Conservation (phyloP, 78 protist species). For the Guillardia theta region DNA sequence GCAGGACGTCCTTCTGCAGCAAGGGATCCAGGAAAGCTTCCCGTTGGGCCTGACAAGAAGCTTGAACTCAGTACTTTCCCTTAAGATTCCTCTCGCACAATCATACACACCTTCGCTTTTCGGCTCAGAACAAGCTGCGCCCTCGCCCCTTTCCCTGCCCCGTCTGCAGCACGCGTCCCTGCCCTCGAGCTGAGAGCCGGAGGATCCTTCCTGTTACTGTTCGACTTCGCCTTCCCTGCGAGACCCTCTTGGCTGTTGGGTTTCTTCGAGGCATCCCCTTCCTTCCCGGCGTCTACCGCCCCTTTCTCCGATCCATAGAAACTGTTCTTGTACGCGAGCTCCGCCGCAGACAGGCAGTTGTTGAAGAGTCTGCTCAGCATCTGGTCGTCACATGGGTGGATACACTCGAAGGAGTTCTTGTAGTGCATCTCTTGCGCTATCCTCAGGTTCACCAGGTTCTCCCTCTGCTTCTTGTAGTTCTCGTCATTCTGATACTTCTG, state of each 20-base stretch:
- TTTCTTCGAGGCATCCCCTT: not conserved
- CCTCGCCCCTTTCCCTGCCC: not conserved
- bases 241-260: not conserved
- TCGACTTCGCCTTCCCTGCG: not conserved
- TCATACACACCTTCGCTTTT: too few species aligned
- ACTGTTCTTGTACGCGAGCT: not conserved
- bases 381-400: not conserved
- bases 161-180: not conserved
- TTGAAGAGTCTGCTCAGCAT: not conserved
- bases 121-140: not conserved
- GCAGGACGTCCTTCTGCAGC: not conserved
- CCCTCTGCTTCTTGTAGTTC: not conserved
- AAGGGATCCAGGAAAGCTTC: not conserved
- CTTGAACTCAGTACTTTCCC: not conserved
- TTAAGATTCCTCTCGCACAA: too few species aligned
- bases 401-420: not conserved
- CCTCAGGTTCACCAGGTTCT: not conserved
- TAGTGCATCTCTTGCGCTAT: not conserved
- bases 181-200: not conserved
- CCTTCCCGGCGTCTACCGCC: not conserved
- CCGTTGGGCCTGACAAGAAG: not conserved
- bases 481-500: not conserved
- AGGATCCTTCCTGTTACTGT: not conserved
- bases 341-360: not conserved
- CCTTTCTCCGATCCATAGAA: not conserved